phyloP scores from a whole-genome alignment of 768 basidiomycete species.

The Boletus coccyginus region DNA sequence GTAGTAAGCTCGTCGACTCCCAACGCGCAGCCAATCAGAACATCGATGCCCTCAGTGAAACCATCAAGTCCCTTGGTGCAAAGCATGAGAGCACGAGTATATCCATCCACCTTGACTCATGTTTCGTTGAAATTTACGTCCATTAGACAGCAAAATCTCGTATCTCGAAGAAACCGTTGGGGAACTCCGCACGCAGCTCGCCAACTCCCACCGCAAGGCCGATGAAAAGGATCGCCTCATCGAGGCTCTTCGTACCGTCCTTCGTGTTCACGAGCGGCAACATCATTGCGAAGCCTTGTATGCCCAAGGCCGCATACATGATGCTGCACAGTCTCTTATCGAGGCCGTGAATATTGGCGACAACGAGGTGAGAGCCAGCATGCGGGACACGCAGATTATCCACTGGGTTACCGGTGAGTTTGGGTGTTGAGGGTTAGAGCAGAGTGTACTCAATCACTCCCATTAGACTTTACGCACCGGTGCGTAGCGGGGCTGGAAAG shows the following conservation, averaged over 20 bases:
- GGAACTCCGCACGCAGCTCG: neutral
- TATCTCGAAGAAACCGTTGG: neutral
- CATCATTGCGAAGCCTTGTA: conserved; percentile 3
- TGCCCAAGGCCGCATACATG: neutral
- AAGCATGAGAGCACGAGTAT: neutral
- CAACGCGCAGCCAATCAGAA: neutral
- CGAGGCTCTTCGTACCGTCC: neutral
- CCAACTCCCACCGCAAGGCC: neutral
- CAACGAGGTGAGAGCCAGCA: neutral
- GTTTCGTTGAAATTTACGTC: neutral
- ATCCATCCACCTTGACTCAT: neutral
- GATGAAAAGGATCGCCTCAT: neutral
- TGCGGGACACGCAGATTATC: neutral
- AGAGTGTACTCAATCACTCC: neutral
- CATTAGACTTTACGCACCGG: conserved; percentile 1
- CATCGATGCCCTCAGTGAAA: neutral
- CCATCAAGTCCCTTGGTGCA: neutral
- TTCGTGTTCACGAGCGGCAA: neutral
- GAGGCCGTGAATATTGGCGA: neutral
- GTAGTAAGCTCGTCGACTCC: neutral
- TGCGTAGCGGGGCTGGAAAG: neutral
- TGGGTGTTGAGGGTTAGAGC: neutral
- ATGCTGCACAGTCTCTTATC: conserved; percentile 3
- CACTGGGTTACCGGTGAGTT: conserved; percentile 5
- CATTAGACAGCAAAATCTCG: neutral